Percentiles rank a stretch among this genome's conserved stretches.
These are phyloP conservation scores for Pythium phragmiticola DNA, from an alignment of 352 stramenopile species.

Conservation along the genomic window DNA sequence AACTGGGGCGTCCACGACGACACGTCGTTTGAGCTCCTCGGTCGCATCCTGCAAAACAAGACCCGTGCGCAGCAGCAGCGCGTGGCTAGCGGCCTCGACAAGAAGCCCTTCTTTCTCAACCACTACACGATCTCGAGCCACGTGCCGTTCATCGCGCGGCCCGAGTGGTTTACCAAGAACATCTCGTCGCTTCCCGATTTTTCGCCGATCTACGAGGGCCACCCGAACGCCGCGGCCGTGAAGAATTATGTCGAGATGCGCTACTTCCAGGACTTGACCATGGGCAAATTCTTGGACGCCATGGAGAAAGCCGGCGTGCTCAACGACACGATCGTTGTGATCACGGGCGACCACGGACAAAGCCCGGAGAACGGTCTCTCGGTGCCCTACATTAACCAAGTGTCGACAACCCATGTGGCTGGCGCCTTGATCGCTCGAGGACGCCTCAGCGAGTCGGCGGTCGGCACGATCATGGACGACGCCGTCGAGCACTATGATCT, in stretches of 20 bases:
- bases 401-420: conserved; percentile 28
- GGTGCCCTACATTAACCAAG: conserved; percentile 19
- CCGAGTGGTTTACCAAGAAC: conserved; percentile 33
- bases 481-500: conserved; percentile 21
- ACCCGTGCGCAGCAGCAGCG: conserved; percentile 33
- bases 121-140: conserved; percentile 65
- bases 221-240: neutral
- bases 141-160: conserved; percentile 32
- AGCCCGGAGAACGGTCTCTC: conserved; percentile 33
- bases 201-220: conserved; percentile 19
- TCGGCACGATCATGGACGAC: conserved; percentile 14
- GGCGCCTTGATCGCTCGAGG: conserved; percentile 14
- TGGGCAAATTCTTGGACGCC: conserved; percentile 50
- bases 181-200: conserved; percentile 36
- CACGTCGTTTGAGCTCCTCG: conserved; percentile 30
- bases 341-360: conserved; percentile 46
- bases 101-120: conserved; percentile 49
- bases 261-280: conserved; percentile 43
- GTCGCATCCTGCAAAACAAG: conserved; percentile 47
- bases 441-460: conserved; percentile 13
- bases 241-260: conserved; percentile 40
- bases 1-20: conserved; percentile 54
- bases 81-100: conserved; percentile 23
- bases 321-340: conserved; percentile 51
- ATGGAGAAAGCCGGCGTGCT: conserved; percentile 41